Evolutionary conservation across 139 green algal genomes (phyloP), one percentile per base, ranked within the genome.

Genomic region (Monoraphidium neglectum): DNA sequence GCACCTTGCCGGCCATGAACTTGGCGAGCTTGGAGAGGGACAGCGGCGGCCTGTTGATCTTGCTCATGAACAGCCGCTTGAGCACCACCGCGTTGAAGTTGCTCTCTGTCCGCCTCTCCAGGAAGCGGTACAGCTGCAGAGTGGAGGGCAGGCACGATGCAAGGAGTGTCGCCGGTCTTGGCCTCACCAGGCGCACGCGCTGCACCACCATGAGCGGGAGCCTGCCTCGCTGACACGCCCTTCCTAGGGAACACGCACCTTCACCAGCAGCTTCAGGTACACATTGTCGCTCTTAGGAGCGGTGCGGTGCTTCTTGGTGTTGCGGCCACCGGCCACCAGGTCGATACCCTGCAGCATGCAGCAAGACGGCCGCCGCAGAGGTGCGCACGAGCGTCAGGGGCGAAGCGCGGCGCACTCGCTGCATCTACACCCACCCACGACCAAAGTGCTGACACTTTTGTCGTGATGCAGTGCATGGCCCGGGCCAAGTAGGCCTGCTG

Each of bases 181-280:
- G 43, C 43, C 12, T 51, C 21, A 43, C 33, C 51, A n/a, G 10
- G 30, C 33, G 28, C 23, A 38, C 62, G 53, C 12, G 63, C 59
- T 37, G 60, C 24, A 28, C 24, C 54, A 62, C 24, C 54, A 62
- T 62, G 24, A 10, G 46, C 12, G 32, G 35, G 37, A 70, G 38
- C 38, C n/a, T n/a, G 38, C 10, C 37, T 59, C 49, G 16, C 16
- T 18, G 49, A 59, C 16, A 18, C 49, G 49, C 49, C 21, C 36
- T 16, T 59, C 16, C 18, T n/a, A n/a, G n/a, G n/a, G n/a, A n/a
- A n/a, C n/a, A n/a, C 82, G 68, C 61, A 99, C 95, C 94, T 99
- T 98, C n/a, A 99, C 96, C 38, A 99, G 88, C 37, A 99, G 90
- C 88, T 97, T 96, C 15, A 99, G 78, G 86, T 99, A 99, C n/a